Evolutionary conservation across 345 rosid species (phyloP).

Genomic region (Garcia nutans): DNA sequence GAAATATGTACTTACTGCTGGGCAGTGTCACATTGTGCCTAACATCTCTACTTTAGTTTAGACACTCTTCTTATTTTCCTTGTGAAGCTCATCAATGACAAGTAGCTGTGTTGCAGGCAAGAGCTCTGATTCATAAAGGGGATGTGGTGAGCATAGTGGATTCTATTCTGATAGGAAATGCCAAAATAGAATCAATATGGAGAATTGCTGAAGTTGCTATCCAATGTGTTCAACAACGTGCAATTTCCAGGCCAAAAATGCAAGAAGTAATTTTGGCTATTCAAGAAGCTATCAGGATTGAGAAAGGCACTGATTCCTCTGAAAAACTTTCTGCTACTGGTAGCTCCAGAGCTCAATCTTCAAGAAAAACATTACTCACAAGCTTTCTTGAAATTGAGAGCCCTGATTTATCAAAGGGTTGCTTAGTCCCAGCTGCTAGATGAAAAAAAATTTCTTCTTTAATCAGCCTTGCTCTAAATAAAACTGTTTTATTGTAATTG

Average conservation of each 20-base stretch:
- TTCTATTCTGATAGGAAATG: conserved; percentile 51
- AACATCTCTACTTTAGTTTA: no score
- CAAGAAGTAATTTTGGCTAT: conserved; percentile 77
- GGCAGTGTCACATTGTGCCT: no score
- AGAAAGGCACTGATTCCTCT: conserved; percentile 45
- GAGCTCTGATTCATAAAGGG: conserved; percentile 78
- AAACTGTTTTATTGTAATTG: background rate
- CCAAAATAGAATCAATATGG: conserved; percentile 86
- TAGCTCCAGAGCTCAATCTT: conserved; percentile 57
- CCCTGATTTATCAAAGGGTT: conserved; percentile 68
- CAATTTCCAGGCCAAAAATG: conserved; percentile 74
- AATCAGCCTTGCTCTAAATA: background rate
- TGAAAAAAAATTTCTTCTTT: conserved; percentile 23
- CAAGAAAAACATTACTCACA: conserved; percentile 76
- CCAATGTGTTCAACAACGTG: conserved; percentile 79
- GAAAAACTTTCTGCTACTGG: conserved; percentile 40
- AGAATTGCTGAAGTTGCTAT: conserved; percentile 81
- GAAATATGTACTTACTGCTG: no score
- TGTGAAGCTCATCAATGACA: no score
- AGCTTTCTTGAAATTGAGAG: conserved; percentile 93
- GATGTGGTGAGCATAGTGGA: conserved; percentile 75
- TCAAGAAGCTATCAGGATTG: conserved; percentile 85
- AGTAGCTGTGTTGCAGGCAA: conserved; percentile 54
- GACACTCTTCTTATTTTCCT: no score
- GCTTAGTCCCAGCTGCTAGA: conserved; percentile 78